Percentiles rank a stretch among this genome's conserved stretches.
Evolutionary conservation across 108 stramenopile genomes (phyloP).

Genomic region (Mediolabrus comicus): DNA sequence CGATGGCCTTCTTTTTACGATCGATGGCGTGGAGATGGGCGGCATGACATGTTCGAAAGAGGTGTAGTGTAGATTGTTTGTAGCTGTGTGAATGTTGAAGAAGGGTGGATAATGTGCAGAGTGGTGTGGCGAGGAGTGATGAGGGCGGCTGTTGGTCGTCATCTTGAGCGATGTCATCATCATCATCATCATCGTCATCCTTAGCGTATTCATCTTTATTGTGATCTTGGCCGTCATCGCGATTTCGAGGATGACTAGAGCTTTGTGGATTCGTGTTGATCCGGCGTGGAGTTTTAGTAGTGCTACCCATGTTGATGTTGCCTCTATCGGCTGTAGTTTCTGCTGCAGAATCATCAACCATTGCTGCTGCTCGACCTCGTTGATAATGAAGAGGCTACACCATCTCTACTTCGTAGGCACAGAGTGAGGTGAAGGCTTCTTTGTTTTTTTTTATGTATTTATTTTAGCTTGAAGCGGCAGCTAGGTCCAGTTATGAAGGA

Average conservation of each 20-base stretch:
- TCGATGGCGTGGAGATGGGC: not conserved
- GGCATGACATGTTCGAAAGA: not conserved
- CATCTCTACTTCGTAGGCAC: too few species aligned
- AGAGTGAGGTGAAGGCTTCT: too few species aligned
- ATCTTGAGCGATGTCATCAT: not conserved
- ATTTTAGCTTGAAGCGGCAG: too few species aligned
- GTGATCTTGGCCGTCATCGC: not conserved
- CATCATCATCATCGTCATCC: not conserved
- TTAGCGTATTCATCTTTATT: not conserved
- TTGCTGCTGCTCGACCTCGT: not conserved
- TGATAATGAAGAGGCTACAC: too few species aligned
- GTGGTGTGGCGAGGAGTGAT: not conserved
- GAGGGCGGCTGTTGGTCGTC: not conserved
- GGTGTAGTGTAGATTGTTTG: not conserved
- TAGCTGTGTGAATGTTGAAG: not conserved
- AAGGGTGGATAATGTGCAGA: not conserved
- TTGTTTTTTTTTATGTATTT: too few species aligned
- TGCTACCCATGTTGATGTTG: too few species aligned
- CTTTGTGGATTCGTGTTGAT: not conserved
- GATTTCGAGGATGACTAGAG: not conserved
- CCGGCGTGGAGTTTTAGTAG: not conserved
- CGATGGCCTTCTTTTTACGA: not conserved
- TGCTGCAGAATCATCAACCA: too few species aligned
- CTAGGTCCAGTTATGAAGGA: too few species aligned
- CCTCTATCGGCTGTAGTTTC: too few species aligned